These are phyloP conservation scores for Ophiostoma montium DNA, from an alignment of 2,329 filamentous ascomycete species.

Conservation along the genomic window DNA sequence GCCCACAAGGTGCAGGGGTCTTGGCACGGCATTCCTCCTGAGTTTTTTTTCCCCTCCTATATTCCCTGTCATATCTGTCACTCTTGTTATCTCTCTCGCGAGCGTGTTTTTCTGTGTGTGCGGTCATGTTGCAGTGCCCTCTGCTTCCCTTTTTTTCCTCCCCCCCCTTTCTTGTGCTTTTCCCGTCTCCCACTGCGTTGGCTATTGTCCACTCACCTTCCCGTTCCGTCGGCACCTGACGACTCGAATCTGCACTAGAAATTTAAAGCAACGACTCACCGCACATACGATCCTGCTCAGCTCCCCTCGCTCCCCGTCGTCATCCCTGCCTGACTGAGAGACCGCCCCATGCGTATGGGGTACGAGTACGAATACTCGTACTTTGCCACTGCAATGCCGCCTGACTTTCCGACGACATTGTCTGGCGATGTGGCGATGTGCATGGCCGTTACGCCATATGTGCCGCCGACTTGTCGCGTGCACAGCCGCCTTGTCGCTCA, in stretches of 20 bases:
- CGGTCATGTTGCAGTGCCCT: background rate
- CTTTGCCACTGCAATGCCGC: too few species aligned
- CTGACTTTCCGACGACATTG: background rate
- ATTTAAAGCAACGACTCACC: background rate
- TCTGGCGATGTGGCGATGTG: too few species aligned
- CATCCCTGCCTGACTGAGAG: background rate
- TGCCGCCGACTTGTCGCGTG: background rate
- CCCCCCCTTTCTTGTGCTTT: background rate
- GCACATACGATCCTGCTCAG: conserved; percentile 1
- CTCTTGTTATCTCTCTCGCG: background rate
- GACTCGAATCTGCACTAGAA: background rate
- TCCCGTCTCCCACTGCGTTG: background rate
- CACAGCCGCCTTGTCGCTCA: background rate
- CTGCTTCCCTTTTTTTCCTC: background rate
- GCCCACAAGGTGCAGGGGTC: background rate
- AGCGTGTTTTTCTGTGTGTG: background rate
- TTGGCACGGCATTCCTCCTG: background rate
- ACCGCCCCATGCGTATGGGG: too few species aligned
- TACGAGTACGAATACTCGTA: too few species aligned
- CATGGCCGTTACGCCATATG: background rate
- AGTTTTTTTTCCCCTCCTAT: background rate
- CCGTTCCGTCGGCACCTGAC: conserved; percentile 2
- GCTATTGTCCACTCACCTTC: background rate
- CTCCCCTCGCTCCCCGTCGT: background rate
- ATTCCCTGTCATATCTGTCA: background rate